phyloP scores from a whole-genome alignment of 1,284 basidiomycete genomes.

The Ceratobasidium sp. region DNA sequence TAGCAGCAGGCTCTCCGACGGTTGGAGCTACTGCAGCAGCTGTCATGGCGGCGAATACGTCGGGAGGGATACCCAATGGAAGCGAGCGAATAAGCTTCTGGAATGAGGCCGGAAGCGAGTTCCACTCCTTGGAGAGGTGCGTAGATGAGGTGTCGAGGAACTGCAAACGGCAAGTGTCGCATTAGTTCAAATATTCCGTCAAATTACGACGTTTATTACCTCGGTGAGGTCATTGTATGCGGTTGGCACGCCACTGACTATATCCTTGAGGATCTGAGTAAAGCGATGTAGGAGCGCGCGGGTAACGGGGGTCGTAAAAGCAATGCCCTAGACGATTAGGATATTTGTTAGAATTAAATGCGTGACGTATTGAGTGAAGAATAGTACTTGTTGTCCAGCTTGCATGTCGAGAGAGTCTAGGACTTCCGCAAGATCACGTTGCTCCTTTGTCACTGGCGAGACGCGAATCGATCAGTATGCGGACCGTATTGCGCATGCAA shows the following conservation, averaged over 20 bases:
- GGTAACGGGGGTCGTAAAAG: constrained; percentile 39
- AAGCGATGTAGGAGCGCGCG: constrained; percentile 34
- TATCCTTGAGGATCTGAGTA: constrained; percentile 42
- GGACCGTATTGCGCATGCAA: background rate
- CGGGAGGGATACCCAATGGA: constrained; percentile 36
- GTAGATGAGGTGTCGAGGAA: constrained; percentile 42
- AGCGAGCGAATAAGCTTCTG: constrained; percentile 45
- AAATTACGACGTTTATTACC: background rate
- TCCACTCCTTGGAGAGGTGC: constrained; percentile 40
- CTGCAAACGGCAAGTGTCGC: background rate
- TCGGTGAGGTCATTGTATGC: constrained; percentile 47
- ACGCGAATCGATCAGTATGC: background rate
- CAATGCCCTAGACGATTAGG: constrained; percentile 20
- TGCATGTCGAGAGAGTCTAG: constrained; percentile 42
- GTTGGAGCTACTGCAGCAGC: constrained; percentile 30
- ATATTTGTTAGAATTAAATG: background rate
- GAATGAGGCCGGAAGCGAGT: constrained; percentile 37
- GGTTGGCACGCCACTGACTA: constrained; percentile 43
- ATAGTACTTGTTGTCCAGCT: constrained; percentile 37
- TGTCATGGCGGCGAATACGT: constrained; percentile 43
- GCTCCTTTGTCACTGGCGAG: constrained; percentile 31
- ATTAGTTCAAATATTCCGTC: background rate
- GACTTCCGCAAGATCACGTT: constrained; percentile 41
- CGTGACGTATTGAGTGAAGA: background rate
- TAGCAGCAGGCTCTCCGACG: constrained; percentile 13